phyloP scores from a whole-genome alignment of 2,329 filamentous ascomycete genomes.

The Juglanconis juglandina region DNA sequence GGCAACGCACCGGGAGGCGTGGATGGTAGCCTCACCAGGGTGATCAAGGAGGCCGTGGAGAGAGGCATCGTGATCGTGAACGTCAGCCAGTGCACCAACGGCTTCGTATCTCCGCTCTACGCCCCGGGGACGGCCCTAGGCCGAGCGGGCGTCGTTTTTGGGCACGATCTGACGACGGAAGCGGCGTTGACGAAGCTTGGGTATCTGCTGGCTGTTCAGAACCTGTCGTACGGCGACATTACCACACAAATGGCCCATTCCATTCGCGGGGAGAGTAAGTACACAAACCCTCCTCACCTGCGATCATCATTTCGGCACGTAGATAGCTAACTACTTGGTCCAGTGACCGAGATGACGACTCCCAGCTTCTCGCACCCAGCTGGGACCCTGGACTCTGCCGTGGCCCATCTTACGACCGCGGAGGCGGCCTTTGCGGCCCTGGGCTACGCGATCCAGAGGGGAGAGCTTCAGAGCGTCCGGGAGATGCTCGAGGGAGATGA shows the following conservation, averaged over 20 bases:
- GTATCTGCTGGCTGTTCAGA: constrained; percentile 71
- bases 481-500: constrained; percentile 67
- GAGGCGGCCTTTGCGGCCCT: constrained; percentile 70
- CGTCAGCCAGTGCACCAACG: constrained; percentile 81
- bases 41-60: constrained; percentile 72
- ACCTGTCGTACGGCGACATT: constrained; percentile 63
- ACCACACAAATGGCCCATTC: constrained; percentile 68
- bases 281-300: not conserved
- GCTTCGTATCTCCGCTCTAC: constrained; percentile 75
- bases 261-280: constrained; percentile 65
- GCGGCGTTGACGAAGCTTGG: constrained; percentile 88
- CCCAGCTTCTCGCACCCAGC: constrained; percentile 75
- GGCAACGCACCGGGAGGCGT: constrained; percentile 84
- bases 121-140: constrained; percentile 75
- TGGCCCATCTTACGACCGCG: constrained; percentile 40
- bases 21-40: constrained; percentile 74
- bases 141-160: constrained; percentile 81
- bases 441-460: constrained; percentile 74
- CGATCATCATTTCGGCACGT: not conserved
- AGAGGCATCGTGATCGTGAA: constrained; percentile 85
- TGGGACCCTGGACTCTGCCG: constrained; percentile 43
- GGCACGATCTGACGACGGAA: constrained; percentile 84
- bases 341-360: constrained; percentile 68
- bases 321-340: not conserved
- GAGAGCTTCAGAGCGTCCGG: constrained; percentile 62